Evolutionary conservation across 1,139 yeast species (phyloP), one percentile per base, ranked within the genome.

Genomic region (Torulaspora globosa): DNA sequence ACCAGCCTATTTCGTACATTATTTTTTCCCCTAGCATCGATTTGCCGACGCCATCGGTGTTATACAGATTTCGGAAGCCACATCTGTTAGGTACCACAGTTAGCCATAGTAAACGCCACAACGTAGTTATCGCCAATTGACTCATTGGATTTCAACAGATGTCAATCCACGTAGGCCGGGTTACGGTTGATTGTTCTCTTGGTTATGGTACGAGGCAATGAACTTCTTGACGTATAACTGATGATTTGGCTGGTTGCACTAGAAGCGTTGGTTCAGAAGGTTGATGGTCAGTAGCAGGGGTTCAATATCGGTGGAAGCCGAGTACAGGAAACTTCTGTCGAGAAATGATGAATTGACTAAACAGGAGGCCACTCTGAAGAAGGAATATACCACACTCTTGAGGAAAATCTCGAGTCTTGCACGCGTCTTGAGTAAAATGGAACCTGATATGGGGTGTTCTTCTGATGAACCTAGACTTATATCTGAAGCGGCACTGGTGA

Each of bases 321-420:
- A 47, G 18, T 50, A 44, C 9, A 44, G 47, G 6, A 57, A 55
- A 35, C 36, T 56, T 19, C 18, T 51, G 5, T 54, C 64, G 7
- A 55, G 64, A 37, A 54, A 61, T 33, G 68, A 64, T 23, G 67
- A 64, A 42, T 45, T 63, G 40, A 39, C 46, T 2, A 63, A 62
- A 47, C 68, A 64, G 37, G 62, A 62, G 30, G 44, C 50, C 3
- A 56, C 63, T 14, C 46, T 63, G 23, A 52, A 51, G 44, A 59
- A 57, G 39, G 66, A 62, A 34, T 62, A 60, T 28, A 61, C 66
- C 5, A 62, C 65, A 1, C 42, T 64, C 23, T 50, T 62, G 30
- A 55, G 68, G 38, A 64, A 64, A 45, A 49, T 57, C n/a, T 57
- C 63, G 3, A 60, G 66, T 46, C 39, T 63, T 5, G 45, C 51